phyloP scores from a whole-genome alignment of 2,329 filamentous ascomycete species.

The Hymenoscyphus scutula region DNA sequence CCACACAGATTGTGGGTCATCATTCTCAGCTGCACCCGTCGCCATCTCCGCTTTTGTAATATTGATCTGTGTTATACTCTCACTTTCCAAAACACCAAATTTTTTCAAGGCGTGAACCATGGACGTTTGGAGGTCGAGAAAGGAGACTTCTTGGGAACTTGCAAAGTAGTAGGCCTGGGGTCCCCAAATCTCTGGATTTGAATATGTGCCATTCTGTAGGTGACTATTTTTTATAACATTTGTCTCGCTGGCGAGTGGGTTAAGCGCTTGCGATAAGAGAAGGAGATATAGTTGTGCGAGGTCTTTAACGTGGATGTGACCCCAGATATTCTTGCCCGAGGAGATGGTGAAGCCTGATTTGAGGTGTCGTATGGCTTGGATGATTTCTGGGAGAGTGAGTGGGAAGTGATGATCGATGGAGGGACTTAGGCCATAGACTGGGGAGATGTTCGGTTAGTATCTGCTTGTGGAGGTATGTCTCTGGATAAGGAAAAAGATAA shows the following conservation, averaged over 20 bases:
- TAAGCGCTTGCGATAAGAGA: slow-evolving; percentile 12
- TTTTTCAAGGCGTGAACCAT: slow-evolving; percentile 11
- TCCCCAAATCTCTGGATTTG: slow-evolving; percentile 8
- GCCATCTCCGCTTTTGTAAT: background rate
- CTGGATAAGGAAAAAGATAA: too few species aligned
- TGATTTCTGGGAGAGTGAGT: slow-evolving; percentile 8
- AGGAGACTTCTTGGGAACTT: slow-evolving; percentile 9
- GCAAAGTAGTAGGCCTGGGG: slow-evolving; percentile 22
- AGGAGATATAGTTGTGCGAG: slow-evolving; percentile 16
- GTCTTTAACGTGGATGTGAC: slow-evolving; percentile 22
- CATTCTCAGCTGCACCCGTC: background rate
- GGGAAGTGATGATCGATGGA: slow-evolving; percentile 18
- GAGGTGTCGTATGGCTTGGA: slow-evolving; percentile 2
- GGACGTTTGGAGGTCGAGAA: slow-evolving; percentile 6
- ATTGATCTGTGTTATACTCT: slow-evolving; percentile 2
- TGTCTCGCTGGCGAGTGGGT: background rate
- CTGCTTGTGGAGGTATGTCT: too few species aligned
- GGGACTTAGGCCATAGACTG: slow-evolving; percentile 20
- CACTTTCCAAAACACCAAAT: background rate
- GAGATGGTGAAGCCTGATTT: slow-evolving; percentile 18
- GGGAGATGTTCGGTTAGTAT: too few species aligned
- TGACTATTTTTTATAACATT: background rate
- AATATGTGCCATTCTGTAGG: background rate
- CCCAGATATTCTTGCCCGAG: slow-evolving; percentile 13
- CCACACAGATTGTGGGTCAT: slow-evolving; percentile 13